A percentile compares a stretch with the other conserved stretches of the same genome.
Conservation (phyloP, 2,329 filamentous ascomycete genomes). For the Apiospora saccharicola region DNA sequence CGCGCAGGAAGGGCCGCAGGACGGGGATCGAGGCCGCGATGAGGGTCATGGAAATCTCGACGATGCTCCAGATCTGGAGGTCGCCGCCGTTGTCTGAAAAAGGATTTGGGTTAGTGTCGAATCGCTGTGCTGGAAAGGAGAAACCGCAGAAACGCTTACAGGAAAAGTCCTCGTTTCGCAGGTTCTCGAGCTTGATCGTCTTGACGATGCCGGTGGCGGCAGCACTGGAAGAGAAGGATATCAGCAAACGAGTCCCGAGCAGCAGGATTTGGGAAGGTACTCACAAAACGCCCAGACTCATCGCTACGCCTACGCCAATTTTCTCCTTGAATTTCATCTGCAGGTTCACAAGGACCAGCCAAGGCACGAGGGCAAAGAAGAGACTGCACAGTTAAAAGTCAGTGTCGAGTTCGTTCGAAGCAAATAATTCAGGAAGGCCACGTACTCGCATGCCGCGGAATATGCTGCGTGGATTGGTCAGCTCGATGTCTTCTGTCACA, state of each 20-base stretch:
- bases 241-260: slow-evolving; percentile 12
- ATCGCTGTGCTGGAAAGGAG: neutral
- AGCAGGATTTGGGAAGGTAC: neutral
- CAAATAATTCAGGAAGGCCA: slow-evolving; percentile 39
- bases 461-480: neutral
- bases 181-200: slow-evolving; percentile 31
- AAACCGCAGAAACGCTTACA: neutral
- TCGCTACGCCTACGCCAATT: slow-evolving; percentile 41
- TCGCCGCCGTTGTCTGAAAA: slow-evolving; percentile 31
- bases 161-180: slow-evolving; percentile 32
- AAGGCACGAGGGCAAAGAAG: slow-evolving; percentile 39
- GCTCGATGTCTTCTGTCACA: neutral
- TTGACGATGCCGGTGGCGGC: slow-evolving; percentile 37
- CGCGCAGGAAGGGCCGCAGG: slow-evolving; percentile 37
- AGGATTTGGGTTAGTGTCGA: neutral
- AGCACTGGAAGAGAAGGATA: slow-evolving; percentile 30
- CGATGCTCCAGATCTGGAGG: slow-evolving; percentile 40
- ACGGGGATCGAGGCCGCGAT: slow-evolving; percentile 44
- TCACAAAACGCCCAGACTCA: slow-evolving; percentile 42
- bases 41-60: slow-evolving; percentile 39
- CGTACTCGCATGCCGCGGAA: neutral
- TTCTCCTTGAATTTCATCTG: slow-evolving; percentile 40
- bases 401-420: slow-evolving; percentile 42
- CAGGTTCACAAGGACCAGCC: slow-evolving; percentile 40
- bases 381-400: slow-evolving; percentile 39